Evolutionary conservation across 2,329 filamentous ascomycete species (phyloP), one percentile per base, ranked within the genome.

Genomic region (Myriosclerotinia curreyana): DNA sequence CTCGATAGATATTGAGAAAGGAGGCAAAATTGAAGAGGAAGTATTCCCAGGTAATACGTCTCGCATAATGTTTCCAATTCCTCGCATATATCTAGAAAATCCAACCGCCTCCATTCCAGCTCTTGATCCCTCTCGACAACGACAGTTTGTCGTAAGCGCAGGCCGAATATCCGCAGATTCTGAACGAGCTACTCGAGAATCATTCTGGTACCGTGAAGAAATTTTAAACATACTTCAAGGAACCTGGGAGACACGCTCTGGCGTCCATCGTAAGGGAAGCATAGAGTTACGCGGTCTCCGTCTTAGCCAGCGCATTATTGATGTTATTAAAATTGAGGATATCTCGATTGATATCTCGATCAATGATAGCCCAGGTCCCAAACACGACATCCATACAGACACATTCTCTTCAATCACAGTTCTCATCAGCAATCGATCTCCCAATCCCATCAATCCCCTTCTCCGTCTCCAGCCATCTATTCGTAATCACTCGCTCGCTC

Each of bases 141-240:
- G 92, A n/a, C 93, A 97, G 73, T 97, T 96, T 71, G 91, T 97
- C 38, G 91, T 96, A 51, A 95, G 90, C 75, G 85, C 87, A 20
- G 87, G 86, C 73, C 90, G 90, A 71, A 85, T 93, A 64, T 88
- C 89, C 0, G 90, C 91, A 0, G 91, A 95, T 68, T 84, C 83
- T 51, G 93, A 97, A 77, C 85, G 90, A 42, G 84, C 86, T 15
- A 89, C 83, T 66, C 83, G 93, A 60, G 92, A 96, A 77, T 86
- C 88, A 0, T 97, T 97, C 75, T 97, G 93, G 93, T 96, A 92
- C 75, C 86, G 92, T 20, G 90, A 96, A 75, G 86, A 86, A 72
- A 82, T 97, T 2, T 82, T 97, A 3, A 87, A 89, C 66, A 80
- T 81, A 50, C 77, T 96, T 12, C 82, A 81, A 34, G 92, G 88